phyloP scores from a whole-genome alignment of 768 basidiomycete species.

The Naganishia vaughanmartiniae region DNA sequence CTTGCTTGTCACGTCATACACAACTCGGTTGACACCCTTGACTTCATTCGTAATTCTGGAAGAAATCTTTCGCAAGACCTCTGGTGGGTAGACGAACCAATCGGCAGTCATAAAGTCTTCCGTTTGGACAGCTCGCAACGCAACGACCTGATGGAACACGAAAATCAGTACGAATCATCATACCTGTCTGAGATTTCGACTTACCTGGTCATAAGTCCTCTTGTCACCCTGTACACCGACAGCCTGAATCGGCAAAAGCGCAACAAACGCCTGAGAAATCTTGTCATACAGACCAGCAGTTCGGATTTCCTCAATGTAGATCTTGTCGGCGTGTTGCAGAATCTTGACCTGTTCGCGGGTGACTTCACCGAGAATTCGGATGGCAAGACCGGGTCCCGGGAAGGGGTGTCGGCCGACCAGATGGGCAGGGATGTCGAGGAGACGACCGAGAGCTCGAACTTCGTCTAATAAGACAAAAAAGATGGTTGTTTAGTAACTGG shows the following conservation, averaged over 20 bases:
- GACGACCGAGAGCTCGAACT: conserved; percentile 84
- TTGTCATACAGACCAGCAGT: conserved; percentile 86
- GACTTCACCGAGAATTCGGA: conserved; percentile 94
- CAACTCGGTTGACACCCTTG: conserved; percentile 89
- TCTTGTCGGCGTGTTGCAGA: conserved; percentile 77
- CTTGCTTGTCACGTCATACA: conserved; percentile 89
- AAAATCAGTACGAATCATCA: background rate
- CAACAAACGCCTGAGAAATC: conserved; percentile 95
- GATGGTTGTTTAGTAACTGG: background rate
- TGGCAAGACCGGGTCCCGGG: conserved; percentile 96
- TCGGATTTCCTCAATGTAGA: conserved; percentile 97
- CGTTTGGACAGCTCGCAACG: conserved; percentile 89
- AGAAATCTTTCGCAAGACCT: conserved; percentile 83
- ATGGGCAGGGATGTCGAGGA: conserved; percentile 84
- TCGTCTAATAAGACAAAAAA: conserved; percentile 64
- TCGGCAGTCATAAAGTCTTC: conserved; percentile 99
- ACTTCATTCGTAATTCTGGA: conserved; percentile 96
- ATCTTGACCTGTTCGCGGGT: conserved; percentile 88
- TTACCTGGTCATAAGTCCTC: conserved; percentile 84
- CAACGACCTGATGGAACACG: conserved; percentile 68
- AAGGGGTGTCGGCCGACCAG: conserved; percentile 97
- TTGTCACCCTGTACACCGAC: conserved; percentile 98
- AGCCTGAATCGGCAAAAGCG: conserved; percentile 89
- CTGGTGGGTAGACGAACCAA: conserved; percentile 96
- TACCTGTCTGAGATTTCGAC: background rate